Conservation (phyloP, 495 filamentous ascomycete genomes). For the Pseudomonodictys pantanalensis region DNA sequence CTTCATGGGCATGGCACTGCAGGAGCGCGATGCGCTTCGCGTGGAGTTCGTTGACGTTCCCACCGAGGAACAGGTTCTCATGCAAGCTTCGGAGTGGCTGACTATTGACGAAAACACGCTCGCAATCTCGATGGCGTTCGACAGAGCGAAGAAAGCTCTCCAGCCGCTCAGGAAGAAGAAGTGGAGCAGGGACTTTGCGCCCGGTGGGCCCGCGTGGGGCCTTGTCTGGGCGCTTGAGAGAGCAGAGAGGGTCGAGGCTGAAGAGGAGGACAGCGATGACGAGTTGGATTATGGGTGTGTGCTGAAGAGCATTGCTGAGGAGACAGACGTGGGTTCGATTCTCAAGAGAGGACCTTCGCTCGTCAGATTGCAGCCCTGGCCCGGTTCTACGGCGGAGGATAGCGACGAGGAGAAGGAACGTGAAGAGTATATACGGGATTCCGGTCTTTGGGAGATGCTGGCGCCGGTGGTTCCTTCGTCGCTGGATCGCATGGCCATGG, state of each 20-base stretch:
- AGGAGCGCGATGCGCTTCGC: too few relatives aligned
- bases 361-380: too few relatives aligned
- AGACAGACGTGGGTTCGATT: too few relatives aligned
- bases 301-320: not conserved
- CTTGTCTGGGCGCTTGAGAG: not conserved
- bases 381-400: too few relatives aligned
- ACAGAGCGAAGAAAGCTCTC: not conserved
- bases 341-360: too few relatives aligned
- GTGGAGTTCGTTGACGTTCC: not conserved
- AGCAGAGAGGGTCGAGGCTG: not conserved
- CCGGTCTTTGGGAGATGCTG: too few relatives aligned
- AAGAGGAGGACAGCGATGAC: not conserved
- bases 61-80: not conserved
- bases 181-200: not conserved
- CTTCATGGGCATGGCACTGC: too few relatives aligned
- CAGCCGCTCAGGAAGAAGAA: not conserved
- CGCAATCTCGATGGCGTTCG: not conserved
- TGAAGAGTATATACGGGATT: too few relatives aligned
- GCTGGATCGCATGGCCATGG: too few relatives aligned
- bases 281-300: not conserved
- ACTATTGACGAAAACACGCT: not conserved
- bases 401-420: too few relatives aligned
- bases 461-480: too few relatives aligned
- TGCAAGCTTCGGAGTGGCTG: not conserved
- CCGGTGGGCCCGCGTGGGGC: not conserved